Conservation (phyloP, 1,284 basidiomycete species). For the Boletus sp. region DNA sequence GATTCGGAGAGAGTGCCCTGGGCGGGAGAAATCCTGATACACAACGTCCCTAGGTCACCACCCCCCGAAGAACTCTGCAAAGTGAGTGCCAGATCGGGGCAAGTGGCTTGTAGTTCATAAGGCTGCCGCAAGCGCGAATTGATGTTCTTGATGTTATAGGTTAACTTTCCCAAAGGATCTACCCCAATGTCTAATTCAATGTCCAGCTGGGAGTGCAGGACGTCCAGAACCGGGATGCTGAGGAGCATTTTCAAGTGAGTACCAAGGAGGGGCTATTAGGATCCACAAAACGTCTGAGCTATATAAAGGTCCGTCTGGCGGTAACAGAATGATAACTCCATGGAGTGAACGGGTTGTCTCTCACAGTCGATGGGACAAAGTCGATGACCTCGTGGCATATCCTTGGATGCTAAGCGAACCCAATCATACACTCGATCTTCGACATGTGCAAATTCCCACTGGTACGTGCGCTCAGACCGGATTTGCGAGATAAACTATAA, state of each 20-base stretch:
- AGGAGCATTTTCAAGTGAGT: background rate
- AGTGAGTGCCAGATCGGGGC: background rate
- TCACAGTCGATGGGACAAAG: background rate
- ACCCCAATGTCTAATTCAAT: conserved; percentile 1
- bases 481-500: background rate
- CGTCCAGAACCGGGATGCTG: conserved; percentile 2
- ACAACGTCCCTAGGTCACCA: conserved; percentile 1
- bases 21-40: background rate
- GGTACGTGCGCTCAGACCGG: background rate
- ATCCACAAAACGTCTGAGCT: background rate
- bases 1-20: background rate
- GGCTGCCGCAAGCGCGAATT: background rate
- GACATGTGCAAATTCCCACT: background rate
- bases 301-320: background rate
- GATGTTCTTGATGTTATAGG: conserved; percentile 3
- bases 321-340: background rate
- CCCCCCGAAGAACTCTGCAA: background rate
- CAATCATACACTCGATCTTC: background rate
- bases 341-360: background rate
- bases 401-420: background rate
- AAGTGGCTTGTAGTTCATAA: background rate
- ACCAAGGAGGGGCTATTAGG: background rate
- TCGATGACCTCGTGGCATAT: background rate
- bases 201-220: conserved; percentile 1
- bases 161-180: background rate